Percentiles rank a stretch among this genome's conserved stretches.
Evolutionary conservation across 768 basidiomycete genomes (phyloP).

Genomic region (Leccinum imitatum): DNA sequence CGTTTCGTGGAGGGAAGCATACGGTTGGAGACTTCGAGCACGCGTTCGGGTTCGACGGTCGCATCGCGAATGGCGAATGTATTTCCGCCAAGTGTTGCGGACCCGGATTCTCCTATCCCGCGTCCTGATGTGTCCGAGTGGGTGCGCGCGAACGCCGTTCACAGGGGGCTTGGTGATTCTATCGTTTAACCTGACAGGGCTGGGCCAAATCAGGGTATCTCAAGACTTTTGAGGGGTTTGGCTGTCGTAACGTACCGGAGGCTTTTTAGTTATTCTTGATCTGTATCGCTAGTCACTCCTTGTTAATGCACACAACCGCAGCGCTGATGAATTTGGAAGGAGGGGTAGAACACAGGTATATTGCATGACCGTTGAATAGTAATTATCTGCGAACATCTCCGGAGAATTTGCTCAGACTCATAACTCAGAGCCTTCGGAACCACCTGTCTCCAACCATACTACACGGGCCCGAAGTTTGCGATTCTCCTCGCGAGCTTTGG

Average conservation of each 20-base stretch:
- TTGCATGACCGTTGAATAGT: background rate
- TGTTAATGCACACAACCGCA: background rate
- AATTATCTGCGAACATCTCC: slow-evolving; percentile 15
- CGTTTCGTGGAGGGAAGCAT: slow-evolving; percentile 34
- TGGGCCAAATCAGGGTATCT: slow-evolving; percentile 4
- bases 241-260: background rate
- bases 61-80: slow-evolving; percentile 17
- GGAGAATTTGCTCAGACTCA: slow-evolving; percentile 21
- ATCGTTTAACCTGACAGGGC: slow-evolving; percentile 9
- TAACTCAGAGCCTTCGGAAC: slow-evolving; percentile 33
- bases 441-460: slow-evolving; percentile 33
- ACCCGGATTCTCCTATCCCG: slow-evolving; percentile 59
- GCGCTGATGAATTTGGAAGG: slow-evolving; percentile 13
- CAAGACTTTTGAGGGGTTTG: background rate
- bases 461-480: slow-evolving; percentile 46
- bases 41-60: slow-evolving; percentile 14
- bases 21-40: slow-evolving; percentile 29
- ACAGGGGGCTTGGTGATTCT: slow-evolving; percentile 16
- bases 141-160: slow-evolving; percentile 45
- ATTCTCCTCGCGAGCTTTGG: slow-evolving; percentile 52
- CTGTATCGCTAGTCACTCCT: slow-evolving; percentile 18
- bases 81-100: slow-evolving; percentile 42
- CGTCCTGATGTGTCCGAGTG: slow-evolving; percentile 51
- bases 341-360: slow-evolving; percentile 12
- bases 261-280: background rate